Percentiles rank a stretch among this genome's conserved stretches.
Conservation (phyloP, 257 asterid species). For the Leptodermis oblonga region DNA sequence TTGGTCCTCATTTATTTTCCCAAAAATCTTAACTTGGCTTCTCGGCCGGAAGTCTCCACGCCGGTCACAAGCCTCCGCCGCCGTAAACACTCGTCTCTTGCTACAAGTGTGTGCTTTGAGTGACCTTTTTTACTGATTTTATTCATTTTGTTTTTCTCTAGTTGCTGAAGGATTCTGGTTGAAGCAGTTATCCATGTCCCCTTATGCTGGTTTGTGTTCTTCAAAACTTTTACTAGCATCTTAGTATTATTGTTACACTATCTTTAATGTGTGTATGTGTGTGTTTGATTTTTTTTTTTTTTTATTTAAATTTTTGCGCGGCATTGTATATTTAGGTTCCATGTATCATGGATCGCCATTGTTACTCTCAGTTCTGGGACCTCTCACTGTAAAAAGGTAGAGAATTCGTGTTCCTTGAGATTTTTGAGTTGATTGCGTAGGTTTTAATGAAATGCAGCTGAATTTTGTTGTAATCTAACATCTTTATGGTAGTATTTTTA, state of each 20-base stretch:
- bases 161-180: slow-evolving; percentile 98
- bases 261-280: background rate
- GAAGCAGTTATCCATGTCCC: slow-evolving; percentile 76
- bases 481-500: background rate
- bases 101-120: background rate
- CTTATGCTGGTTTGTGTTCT: slow-evolving; percentile 68
- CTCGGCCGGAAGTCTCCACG: slow-evolving; percentile 97
- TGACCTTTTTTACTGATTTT: background rate
- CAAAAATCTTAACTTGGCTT: slow-evolving; percentile 61
- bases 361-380: slow-evolving; percentile 71
- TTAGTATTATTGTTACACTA: background rate
- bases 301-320: background rate
- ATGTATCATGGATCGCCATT: slow-evolving; percentile 98
- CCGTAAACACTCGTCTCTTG: slow-evolving; percentile 35
- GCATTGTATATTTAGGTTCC: slow-evolving; percentile 52
- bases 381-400: slow-evolving; percentile 66
- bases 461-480: background rate
- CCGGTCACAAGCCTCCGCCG: slow-evolving; percentile 97
- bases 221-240: background rate
- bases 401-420: slow-evolving; percentile 2
- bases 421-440: slow-evolving; percentile 5
- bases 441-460: background rate
- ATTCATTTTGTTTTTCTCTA: slow-evolving; percentile 17
- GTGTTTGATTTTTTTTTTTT: background rate
- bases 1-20: slow-evolving; percentile 63